Conservation (phyloP, 192 early-diverging fungal genomes). For the Phycomyces nitens region DNA sequence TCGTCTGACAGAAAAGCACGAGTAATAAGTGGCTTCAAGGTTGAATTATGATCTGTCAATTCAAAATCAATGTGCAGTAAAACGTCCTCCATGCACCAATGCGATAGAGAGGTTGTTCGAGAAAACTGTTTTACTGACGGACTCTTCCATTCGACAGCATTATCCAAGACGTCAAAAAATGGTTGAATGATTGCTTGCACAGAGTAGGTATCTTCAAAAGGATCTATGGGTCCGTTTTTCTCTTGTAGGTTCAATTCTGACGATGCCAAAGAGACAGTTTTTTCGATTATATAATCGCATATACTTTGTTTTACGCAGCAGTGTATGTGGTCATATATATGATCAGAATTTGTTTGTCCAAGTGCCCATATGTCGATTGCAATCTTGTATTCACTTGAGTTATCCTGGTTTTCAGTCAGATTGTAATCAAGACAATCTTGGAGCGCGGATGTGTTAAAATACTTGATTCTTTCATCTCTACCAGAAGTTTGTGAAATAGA, state of each 20-base stretch:
- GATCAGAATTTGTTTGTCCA: conserved; percentile 36
- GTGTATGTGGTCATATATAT: conserved; percentile 38
- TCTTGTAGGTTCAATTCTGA: not conserved
- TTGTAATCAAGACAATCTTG: conserved; percentile 17
- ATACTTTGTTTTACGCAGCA: conserved; percentile 49
- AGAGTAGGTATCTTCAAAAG: not conserved
- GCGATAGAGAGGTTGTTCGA: conserved; percentile 38
- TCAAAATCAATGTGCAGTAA: conserved; percentile 43
- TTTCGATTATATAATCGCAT: conserved; percentile 55
- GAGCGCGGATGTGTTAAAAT: conserved; percentile 5
- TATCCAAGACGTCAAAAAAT: conserved; percentile 24
- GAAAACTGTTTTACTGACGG: conserved; percentile 42
- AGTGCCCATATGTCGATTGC: conserved; percentile 52
- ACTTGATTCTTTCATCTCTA: not conserved
- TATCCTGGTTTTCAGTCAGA: conserved; percentile 2
- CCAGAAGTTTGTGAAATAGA: not conserved
- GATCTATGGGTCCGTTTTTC: not conserved
- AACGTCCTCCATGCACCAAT: conserved; percentile 53
- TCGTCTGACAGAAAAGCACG: conserved; percentile 28
- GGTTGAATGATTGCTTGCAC: not conserved
- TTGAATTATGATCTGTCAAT: conserved; percentile 38
- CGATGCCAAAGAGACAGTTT: conserved; percentile 8
- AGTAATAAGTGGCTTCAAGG: conserved; percentile 43
- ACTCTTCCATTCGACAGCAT: conserved; percentile 44
- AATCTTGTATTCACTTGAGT: conserved; percentile 25